Evolutionary conservation across 23 red algal species (phyloP), one percentile per base, ranked within the genome.

Genomic region (Cyanidioschyzon merolae): DNA sequence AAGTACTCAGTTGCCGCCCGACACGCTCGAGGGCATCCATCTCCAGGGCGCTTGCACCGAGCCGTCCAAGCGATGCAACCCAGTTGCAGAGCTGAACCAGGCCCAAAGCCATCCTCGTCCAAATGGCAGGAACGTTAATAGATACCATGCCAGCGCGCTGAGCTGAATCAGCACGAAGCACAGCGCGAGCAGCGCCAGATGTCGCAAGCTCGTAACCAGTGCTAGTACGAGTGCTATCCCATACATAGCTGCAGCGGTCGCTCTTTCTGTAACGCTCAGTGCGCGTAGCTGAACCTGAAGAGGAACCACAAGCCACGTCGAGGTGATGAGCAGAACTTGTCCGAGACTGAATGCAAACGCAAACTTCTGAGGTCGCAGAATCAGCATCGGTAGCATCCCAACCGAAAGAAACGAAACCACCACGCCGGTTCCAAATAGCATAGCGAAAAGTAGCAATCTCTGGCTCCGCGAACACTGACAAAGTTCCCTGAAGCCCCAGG

Each of bases 311-410:
- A 71, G 32, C 63, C 63, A 71, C 3, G 63, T 71, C 12, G 63
- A 71, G 12, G n/a, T 35, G 29, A 71, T 71, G 16, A 71, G 63
- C 2, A 71, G 32, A 25, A 71, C 29, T 32, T 71, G 63, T 35
- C 63, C 63, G 12, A 71, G 63, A 25, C n/a, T 35, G 32, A 71
- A 71, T 27, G 63, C 63, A 7, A 71, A 35, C 63, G 63, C 63
- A 35, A 71, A 71, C 63, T 71, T 71, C n/a, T 71, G 63, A 17
- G 63, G 63, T 71, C 63, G 63, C 63, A 71, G 63, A 25, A 71
- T 35, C n/a, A 71, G 12, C 21, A 35, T 32, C 63, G 63, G 63
- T 35, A 71, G 12, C 63, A 71, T 7, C 29, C 3, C n/a, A 25
- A 71, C n/a, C 63, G 63, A 15, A 32, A 71, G 63, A 25, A 15